A percentile compares a stretch with the other conserved stretches of the same genome.
These are phyloP conservation scores for Diphasiastrum complanatum DNA, from an alignment of 83 land plant genomes.

Conservation along the genomic window DNA sequence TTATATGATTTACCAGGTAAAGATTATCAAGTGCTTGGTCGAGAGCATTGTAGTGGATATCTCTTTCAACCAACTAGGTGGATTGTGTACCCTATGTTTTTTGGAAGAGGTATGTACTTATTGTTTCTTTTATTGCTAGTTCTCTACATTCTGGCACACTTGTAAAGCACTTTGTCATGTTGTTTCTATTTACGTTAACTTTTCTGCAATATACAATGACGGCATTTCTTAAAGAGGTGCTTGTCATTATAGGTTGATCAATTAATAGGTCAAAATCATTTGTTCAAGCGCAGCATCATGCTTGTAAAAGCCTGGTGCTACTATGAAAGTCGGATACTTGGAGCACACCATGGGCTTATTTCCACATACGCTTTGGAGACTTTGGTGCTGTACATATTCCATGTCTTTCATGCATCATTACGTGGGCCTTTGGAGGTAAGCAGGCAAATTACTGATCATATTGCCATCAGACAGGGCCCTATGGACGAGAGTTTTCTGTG, in stretches of 20 bases:
- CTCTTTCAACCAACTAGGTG: conserved; percentile 93
- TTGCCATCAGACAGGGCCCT: too few relatives aligned
- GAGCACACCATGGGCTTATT: conserved; percentile 95
- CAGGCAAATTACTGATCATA: too few relatives aligned
- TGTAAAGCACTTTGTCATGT: not conserved
- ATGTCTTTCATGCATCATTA: conserved; percentile 82
- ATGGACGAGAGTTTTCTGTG: too few relatives aligned
- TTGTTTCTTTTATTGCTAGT: not conserved
- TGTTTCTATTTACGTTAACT: too few relatives aligned
- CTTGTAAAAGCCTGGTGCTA: conserved; percentile 99
- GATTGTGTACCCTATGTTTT: conserved; percentile 90
- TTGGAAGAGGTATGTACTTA: conserved; percentile 69
- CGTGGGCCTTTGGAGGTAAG: conserved; percentile 97
- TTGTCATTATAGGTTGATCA: conserved; percentile 57
- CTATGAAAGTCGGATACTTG: conserved; percentile 95
- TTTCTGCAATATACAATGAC: not conserved
- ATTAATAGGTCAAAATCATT: conserved; percentile 69
- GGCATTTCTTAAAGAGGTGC: not conserved
- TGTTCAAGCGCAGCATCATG: conserved; percentile 97
- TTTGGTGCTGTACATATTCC: conserved; percentile 93
- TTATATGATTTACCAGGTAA: conserved; percentile 62
- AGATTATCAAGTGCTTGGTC: conserved; percentile 88
- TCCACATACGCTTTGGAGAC: conserved; percentile 99
- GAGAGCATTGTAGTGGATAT: conserved; percentile 95
- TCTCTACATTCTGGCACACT: too few relatives aligned